Evolutionary conservation across 148 eudicot genomes (phyloP).

Genomic region (Rhododendron ovatum): DNA sequence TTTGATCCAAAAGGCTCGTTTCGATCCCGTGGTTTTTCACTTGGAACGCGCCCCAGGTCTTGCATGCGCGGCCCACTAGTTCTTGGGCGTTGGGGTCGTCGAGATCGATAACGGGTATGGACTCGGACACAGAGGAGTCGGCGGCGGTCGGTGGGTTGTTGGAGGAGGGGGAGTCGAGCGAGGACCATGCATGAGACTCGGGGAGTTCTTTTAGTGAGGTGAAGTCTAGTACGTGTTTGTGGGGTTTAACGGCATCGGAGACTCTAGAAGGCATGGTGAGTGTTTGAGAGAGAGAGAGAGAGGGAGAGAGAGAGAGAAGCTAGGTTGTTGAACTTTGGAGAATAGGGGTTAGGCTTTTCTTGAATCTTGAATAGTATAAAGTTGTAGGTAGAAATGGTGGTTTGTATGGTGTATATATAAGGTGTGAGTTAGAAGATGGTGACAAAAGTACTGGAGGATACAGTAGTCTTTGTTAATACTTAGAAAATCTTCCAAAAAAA

Average conservation of each 20-base stretch:
- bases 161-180: neutral
- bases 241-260: conserved; percentile 15
- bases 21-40: conserved; percentile 51
- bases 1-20: conserved; percentile 25
- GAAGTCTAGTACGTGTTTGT: conserved; percentile 36
- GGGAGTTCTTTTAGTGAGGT: conserved; percentile 53
- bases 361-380: neutral
- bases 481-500: neutral
- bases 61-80: conserved; percentile 63
- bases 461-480: neutral
- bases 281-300: neutral
- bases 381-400: conserved; percentile 8
- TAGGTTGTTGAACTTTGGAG: neutral
- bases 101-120: conserved; percentile 51
- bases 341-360: neutral
- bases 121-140: neutral
- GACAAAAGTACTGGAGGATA: neutral
- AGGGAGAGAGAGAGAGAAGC: neutral
- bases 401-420: conserved; percentile 7
- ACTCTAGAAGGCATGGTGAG: conserved; percentile 42
- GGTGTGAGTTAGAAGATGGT: neutral
- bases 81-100: conserved; percentile 34
- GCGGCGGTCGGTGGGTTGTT: neutral
- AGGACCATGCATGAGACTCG: conserved; percentile 60
- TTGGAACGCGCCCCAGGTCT: conserved; percentile 79